Evolutionary conservation across 2,329 filamentous ascomycete genomes (phyloP).

Genomic region (Exophiala sideris): DNA sequence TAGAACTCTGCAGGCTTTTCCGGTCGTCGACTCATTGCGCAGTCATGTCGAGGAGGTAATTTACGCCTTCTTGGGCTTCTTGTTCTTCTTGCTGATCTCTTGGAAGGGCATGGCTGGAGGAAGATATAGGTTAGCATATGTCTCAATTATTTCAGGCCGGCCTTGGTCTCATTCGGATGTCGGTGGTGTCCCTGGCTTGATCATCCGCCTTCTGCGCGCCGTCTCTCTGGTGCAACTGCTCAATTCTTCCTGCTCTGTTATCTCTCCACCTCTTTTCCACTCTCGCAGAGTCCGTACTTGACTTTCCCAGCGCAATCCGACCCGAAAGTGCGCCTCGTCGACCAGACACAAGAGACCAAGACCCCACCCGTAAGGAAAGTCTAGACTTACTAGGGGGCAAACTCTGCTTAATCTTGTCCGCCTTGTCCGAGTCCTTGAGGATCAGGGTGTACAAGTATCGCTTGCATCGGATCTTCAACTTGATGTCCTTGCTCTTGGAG

Average conservation of each 20-base stretch:
- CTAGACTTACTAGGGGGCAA: constrained; percentile 81
- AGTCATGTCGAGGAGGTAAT: not conserved
- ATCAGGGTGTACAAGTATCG: constrained; percentile 96
- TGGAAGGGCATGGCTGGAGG: constrained; percentile 25
- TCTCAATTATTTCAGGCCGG: no score
- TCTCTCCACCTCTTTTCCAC: no score
- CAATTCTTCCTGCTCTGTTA: not conserved
- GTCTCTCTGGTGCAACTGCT: not conserved
- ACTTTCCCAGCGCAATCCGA: no score
- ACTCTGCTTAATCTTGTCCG: constrained; percentile 99
- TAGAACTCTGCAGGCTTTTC: no score
- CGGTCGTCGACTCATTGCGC: not conserved
- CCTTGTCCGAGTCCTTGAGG: constrained; percentile 98
- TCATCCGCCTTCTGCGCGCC: no score
- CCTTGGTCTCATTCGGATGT: no score
- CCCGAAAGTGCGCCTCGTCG: no score
- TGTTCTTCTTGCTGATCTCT: constrained; percentile 30
- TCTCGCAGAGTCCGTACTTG: no score
- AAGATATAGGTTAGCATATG: constrained; percentile 10
- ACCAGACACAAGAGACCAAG: constrained; percentile 1
- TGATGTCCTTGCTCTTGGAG: constrained; percentile 76
- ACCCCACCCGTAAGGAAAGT: not conserved
- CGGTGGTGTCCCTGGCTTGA: no score
- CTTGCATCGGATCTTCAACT: constrained; percentile 99
- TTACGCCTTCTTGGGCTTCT: constrained; percentile 30